Conservation (phyloP, 306 rosid species). For the Vicia sativa region DNA sequence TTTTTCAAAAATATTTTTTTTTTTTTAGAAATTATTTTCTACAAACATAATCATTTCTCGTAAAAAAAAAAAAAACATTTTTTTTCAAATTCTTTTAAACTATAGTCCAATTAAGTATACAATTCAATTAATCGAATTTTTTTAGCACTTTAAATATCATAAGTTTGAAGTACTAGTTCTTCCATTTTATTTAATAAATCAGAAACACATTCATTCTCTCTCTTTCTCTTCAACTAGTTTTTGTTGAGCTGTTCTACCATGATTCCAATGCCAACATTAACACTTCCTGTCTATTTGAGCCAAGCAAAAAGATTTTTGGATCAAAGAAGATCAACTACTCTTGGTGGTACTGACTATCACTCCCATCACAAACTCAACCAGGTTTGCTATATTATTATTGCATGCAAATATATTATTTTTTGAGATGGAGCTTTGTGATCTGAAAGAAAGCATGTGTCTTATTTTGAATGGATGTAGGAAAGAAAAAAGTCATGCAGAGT, state of each 20-base stretch:
- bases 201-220: background rate
- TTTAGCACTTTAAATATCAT: too few relatives aligned
- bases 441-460: constrained; percentile 39
- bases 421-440: constrained; percentile 29
- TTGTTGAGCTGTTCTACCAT: background rate
- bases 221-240: background rate
- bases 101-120: too few relatives aligned
- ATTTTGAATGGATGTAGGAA: constrained; percentile 50
- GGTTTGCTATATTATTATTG: background rate
- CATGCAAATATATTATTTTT: background rate
- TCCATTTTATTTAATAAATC: background rate
- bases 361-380: background rate
- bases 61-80: too few relatives aligned
- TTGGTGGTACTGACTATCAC: background rate
- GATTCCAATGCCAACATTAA: background rate
- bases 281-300: background rate
- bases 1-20: too few relatives aligned
- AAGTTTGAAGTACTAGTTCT: background rate
- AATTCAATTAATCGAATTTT: too few relatives aligned
- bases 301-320: background rate
- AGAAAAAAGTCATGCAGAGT: constrained; percentile 58
- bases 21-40: too few relatives aligned
- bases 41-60: too few relatives aligned
- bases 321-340: background rate
- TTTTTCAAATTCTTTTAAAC: too few relatives aligned